Conservation (phyloP, 768 basidiomycete genomes). For the Lactifluus volemus region DNA sequence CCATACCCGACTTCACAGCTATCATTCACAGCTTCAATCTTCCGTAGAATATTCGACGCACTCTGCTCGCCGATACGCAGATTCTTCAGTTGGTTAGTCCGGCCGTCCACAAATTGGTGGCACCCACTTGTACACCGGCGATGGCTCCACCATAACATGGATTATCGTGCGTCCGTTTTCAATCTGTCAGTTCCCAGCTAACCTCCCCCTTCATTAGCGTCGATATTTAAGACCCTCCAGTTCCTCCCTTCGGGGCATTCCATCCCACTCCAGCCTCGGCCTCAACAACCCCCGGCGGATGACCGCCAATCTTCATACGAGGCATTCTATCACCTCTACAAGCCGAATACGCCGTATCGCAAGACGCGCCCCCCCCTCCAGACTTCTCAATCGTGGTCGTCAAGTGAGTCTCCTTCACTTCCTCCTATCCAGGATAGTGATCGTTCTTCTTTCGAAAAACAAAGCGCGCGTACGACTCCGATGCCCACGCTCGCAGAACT, state of each 20-base stretch:
- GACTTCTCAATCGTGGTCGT: slow-evolving; percentile 85
- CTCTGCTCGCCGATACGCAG: slow-evolving; percentile 28
- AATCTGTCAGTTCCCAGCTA: background rate
- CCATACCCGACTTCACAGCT: slow-evolving; percentile 22
- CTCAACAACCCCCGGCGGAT: slow-evolving; percentile 8
- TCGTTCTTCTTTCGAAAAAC: background rate
- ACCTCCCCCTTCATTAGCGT: slow-evolving; percentile 34
- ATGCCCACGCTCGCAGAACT: slow-evolving; percentile 81
- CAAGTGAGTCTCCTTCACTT: slow-evolving; percentile 43
- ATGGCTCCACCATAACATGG: slow-evolving; percentile 43
- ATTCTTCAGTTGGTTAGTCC: slow-evolving; percentile 24
- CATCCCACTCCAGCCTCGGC: slow-evolving; percentile 34
- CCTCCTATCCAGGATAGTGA: background rate
- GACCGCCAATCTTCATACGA: slow-evolving; percentile 50
- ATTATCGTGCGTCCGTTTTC: slow-evolving; percentile 36
- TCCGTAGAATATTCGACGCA: slow-evolving; percentile 28
- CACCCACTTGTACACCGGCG: slow-evolving; percentile 41
- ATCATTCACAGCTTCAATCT: slow-evolving; percentile 24
- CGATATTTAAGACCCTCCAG: slow-evolving; percentile 59
- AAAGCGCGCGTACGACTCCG: slow-evolving; percentile 71
- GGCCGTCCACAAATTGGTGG: slow-evolving; percentile 54
- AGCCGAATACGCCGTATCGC: slow-evolving; percentile 78
- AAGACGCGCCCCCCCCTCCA: slow-evolving; percentile 70
- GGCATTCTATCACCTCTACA: slow-evolving; percentile 87
- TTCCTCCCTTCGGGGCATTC: slow-evolving; percentile 63